A percentile compares a stretch with the other conserved stretches of the same genome.
Evolutionary conservation across 768 basidiomycete species (phyloP).

Genomic region (Neoboletus brunneissimus): DNA sequence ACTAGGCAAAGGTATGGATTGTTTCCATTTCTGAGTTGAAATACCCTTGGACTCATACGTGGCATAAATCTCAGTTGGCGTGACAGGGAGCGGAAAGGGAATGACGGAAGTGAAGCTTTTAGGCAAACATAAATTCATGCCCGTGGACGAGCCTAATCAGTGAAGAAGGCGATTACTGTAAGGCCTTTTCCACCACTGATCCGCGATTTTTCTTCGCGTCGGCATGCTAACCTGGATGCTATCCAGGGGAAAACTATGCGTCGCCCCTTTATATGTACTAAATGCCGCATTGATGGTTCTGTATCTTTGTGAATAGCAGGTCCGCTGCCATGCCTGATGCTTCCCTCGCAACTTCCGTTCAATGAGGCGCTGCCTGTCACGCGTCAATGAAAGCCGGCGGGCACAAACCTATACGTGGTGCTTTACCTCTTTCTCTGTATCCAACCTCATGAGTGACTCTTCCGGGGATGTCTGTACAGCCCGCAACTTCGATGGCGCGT

Average conservation of each 20-base stretch:
- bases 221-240: constrained; percentile 10
- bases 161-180: constrained; percentile 17
- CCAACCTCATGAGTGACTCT: constrained; percentile 21
- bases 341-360: constrained; percentile 6
- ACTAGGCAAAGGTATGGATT: constrained; percentile 68
- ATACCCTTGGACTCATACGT: constrained; percentile 12
- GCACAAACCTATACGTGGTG: constrained; percentile 24
- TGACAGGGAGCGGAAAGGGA: constrained; percentile 85
- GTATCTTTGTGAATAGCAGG: constrained; percentile 29
- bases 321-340: constrained; percentile 12
- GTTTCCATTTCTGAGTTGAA: constrained; percentile 15
- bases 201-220: neutral
- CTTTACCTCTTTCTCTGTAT: constrained; percentile 21
- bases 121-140: constrained; percentile 74
- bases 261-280: constrained; percentile 20
- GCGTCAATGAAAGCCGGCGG: constrained; percentile 14
- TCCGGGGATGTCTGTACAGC: constrained; percentile 17
- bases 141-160: constrained; percentile 42
- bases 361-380: constrained; percentile 10
- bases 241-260: constrained; percentile 16
- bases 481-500: neutral
- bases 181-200: neutral
- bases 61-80: constrained; percentile 59
- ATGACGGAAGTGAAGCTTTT: constrained; percentile 74
- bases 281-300: constrained; percentile 16